phyloP scores from a whole-genome alignment of 2,329 filamentous ascomycete genomes.

The Neonectria sp. region DNA sequence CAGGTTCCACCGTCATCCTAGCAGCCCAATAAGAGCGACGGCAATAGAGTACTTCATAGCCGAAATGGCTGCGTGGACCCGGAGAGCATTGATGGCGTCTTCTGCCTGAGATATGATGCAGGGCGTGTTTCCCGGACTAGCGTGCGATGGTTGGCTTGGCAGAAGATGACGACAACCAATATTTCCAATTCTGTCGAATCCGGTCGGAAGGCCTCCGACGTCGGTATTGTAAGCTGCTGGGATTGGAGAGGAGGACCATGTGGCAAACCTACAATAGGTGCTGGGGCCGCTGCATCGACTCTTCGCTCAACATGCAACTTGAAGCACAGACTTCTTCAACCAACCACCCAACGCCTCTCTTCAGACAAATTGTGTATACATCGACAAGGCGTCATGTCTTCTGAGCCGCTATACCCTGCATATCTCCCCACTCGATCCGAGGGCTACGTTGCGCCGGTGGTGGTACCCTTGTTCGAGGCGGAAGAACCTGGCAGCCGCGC shows the following conservation, averaged over 20 bases:
- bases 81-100: slow-evolving; percentile 17
- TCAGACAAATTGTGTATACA: background rate
- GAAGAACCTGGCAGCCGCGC: slow-evolving; percentile 52
- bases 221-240: background rate
- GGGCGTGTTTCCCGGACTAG: slow-evolving; percentile 4
- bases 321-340: slow-evolving; percentile 5
- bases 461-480: slow-evolving; percentile 47
- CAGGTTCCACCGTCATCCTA: background rate
- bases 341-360: background rate
- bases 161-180: slow-evolving; percentile 29
- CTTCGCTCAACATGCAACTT: slow-evolving; percentile 17
- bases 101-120: slow-evolving; percentile 10
- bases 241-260: background rate
- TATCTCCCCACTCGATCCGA: slow-evolving; percentile 53
- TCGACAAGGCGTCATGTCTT: slow-evolving; percentile 37
- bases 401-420: slow-evolving; percentile 50
- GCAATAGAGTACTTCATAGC: background rate
- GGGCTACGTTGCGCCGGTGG: slow-evolving; percentile 45
- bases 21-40: background rate
- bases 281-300: background rate
- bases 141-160: background rate
- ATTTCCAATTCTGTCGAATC: slow-evolving; percentile 29
- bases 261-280: slow-evolving; percentile 17
- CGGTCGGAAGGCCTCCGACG: slow-evolving; percentile 29
- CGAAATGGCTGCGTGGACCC: background rate